Percentiles rank a stretch among this genome's conserved stretches.
Conservation (phyloP, 495 filamentous ascomycete genomes). For the Tuber magnatum region DNA sequence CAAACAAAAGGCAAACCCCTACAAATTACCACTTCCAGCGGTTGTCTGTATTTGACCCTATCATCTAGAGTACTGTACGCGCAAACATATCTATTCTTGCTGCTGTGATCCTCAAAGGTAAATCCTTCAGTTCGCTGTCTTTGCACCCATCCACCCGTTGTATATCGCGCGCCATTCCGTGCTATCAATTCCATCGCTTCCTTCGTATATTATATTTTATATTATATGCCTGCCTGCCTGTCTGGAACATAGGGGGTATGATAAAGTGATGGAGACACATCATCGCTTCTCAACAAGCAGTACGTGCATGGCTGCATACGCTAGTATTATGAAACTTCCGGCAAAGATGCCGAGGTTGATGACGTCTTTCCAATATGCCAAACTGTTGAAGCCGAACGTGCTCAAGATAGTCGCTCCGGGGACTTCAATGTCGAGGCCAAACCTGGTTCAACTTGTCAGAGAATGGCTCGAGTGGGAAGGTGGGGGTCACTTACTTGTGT, state of each 20-base stretch:
- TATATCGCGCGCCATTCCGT: neutral
- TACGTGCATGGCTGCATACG: conserved; percentile 88
- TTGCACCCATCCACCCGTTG: neutral
- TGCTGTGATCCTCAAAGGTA: neutral
- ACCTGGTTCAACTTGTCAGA: conserved; percentile 31
- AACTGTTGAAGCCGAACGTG: conserved; percentile 82
- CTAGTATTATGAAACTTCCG: conserved; percentile 74
- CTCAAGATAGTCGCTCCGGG: conserved; percentile 90
- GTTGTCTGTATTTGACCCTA: neutral
- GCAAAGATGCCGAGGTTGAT: conserved; percentile 75
- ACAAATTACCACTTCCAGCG: neutral
- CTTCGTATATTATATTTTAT: too few relatives aligned
- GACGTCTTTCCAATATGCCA: conserved; percentile 78
- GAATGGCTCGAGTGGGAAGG: neutral
- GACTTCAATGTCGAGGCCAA: conserved; percentile 86
- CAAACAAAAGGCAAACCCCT: neutral
- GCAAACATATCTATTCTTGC: neutral
- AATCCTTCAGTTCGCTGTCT: neutral
- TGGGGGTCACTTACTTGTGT: conserved; percentile 57
- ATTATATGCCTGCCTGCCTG: neutral
- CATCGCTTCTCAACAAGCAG: conserved; percentile 86
- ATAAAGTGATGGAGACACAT: neutral
- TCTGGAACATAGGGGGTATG: neutral
- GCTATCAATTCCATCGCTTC: neutral
- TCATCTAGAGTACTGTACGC: neutral